Base-by-base conservation (phyloP, 1,284 basidiomycete species). In the Tilletia caries region DNA sequence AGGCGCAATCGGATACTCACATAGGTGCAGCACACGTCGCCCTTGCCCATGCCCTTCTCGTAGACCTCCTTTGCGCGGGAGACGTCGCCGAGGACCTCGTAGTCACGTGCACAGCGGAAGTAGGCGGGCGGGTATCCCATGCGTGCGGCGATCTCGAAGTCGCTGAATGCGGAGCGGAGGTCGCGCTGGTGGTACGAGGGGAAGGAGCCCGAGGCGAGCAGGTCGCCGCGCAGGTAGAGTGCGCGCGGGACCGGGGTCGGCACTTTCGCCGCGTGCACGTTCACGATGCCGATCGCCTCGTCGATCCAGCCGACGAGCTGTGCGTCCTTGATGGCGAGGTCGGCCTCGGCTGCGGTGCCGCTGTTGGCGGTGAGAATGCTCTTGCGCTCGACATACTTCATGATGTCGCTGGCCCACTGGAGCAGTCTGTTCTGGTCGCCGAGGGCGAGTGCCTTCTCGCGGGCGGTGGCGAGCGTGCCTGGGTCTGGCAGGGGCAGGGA, bases 81-180 rank as follows among this genome's bases (percentile, higher is more conserved):
- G 10, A 76, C 64, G 82, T 95, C 92, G 29, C 88, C 89, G 71
- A 95, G 92, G 67, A 88, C 89, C 85, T 97, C 95, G 81, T 97
- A 96, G 76, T 96, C 94, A 33, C 91, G 86, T 0, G 93, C 94
- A 2, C 96, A 88, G 60, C 90, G 87, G 85, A 93, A 96, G 94
- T 94, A 97, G 0, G 76, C 78, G 15, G 79, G 72, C 10, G 80
- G 74, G 67, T 71, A 79, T 3, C 81, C 81, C 71, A 78, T 72
- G 10, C 81, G 72, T 1, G 81, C 81, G 2, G 81, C 81, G 20
- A 76, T 75, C 69, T 83, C 81, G 79, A 92, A 95, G 81, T 94
- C 92, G 60, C 91, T 87, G 85, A 97, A 97, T 1, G 95, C 93
- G 2, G 87, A 83, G 20, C 91, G 87, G 3, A 91, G 89, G 78